Conservation (phyloP, 2,329 filamentous ascomycete genomes). For the Macrophomina tecta region DNA sequence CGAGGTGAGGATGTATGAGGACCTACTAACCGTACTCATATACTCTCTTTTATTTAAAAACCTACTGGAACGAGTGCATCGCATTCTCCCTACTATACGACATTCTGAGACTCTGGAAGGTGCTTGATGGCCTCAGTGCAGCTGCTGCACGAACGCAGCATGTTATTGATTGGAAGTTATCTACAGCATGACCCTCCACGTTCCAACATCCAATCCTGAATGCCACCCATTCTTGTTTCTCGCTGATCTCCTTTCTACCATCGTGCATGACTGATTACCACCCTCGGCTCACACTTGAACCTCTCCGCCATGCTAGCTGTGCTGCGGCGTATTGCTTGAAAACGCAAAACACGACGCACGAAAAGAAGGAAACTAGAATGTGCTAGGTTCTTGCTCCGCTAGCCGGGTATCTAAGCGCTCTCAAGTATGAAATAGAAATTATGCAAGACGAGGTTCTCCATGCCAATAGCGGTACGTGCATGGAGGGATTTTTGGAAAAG, state of each 20-base stretch:
- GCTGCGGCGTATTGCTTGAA: neutral
- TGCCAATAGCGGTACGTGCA: neutral
- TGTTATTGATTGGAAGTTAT: slow-evolving; percentile 21
- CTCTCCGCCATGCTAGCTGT: neutral
- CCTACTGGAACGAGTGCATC: no score
- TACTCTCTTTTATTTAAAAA: no score
- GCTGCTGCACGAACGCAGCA: neutral
- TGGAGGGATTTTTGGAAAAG: neutral
- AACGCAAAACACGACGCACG: neutral
- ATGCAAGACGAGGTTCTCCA: neutral
- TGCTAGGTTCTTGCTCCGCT: slow-evolving; percentile 18
- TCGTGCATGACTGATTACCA: neutral
- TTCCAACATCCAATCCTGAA: neutral
- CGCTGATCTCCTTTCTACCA: neutral
- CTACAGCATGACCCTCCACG: neutral
- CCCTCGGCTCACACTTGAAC: neutral
- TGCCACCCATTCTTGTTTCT: neutral
- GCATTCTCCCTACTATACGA: no score
- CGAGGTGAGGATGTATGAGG: no score
- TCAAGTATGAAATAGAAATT: neutral
- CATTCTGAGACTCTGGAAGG: no score
- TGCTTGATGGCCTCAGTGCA: no score
- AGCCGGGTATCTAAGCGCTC: slow-evolving; percentile 25
- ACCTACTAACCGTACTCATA: no score
- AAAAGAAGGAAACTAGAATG: slow-evolving; percentile 8